Base-by-base conservation (phyloP, 345 rosid species). In the Acer saccharum region DNA sequence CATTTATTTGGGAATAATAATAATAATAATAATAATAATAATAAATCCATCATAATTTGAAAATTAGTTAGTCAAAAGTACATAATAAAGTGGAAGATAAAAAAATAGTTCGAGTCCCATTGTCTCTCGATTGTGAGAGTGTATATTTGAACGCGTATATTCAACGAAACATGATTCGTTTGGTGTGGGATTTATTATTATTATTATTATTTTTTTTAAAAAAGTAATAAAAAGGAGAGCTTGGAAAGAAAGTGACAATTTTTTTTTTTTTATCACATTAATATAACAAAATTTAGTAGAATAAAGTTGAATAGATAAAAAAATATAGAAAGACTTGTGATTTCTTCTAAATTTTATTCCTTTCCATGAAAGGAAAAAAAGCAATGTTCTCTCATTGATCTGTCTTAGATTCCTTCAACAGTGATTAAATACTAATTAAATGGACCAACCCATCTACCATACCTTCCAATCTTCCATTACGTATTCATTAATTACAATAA, bases 401-500 rank as follows among this genome's bases (percentile, higher is more conserved):
- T 72, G 76, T 25, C 71, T 50, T 71, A 63, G 78, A 79, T 84
- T 81, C 84, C 78, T 62, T 72, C 75, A 50, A 75, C 70, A 17
- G 35, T n/a, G 29, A 21, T 32, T 35, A 57, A 75, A 60, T n/a
- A 71, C 10, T 58, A 8, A 58, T 29, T 1, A 14, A 58, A 48
- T 12, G 5, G 11, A 20, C 3, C 20, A 74, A 65, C 74, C 17
- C 55, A 60, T 61, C 12, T 21, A 16, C 48, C 60, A 29, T 29
- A 29, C 32, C 32, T 29, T 29, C 32, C 32, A 29, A 2, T 29
- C 39, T 35, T 35, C 39, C 39, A 35, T 35, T 35, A 4, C 5
- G 35, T 32, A 32, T 32, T 32, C 35, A 32, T 32, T 32, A 32
- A 32, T 2, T 2, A 2, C 35, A 32, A 32, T 32, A 35, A 35